A percentile compares a stretch with the other conserved stretches of the same genome.
Evolutionary conservation across 768 basidiomycete species (phyloP).

Genomic region (Multifurca ochricompacta): DNA sequence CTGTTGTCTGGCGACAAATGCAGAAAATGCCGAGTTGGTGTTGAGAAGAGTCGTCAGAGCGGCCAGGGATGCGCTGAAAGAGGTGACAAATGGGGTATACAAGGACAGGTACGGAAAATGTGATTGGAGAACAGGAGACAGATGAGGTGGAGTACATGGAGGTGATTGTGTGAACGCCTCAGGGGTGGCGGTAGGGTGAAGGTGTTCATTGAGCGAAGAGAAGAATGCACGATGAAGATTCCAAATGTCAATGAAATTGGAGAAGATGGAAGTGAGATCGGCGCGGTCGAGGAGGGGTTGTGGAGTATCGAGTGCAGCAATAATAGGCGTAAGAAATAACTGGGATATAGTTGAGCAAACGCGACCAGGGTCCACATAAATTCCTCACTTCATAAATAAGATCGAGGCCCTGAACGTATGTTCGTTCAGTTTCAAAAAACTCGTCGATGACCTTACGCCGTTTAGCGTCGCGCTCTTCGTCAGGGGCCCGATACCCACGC

Average conservation of each 20-base stretch:
- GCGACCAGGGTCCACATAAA: not conserved
- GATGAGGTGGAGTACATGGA: conserved; percentile 31
- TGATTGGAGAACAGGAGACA: conserved; percentile 58
- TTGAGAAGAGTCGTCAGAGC: conserved; percentile 49
- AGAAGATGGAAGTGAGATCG: conserved; percentile 68
- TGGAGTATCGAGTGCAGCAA: conserved; percentile 60
- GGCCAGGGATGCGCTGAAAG: conserved; percentile 61
- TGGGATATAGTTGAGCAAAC: conserved; percentile 26
- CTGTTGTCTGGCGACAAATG: conserved; percentile 60
- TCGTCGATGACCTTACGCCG: conserved; percentile 67
- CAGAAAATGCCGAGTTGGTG: conserved; percentile 48
- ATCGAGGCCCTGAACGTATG: conserved; percentile 76
- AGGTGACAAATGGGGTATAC: conserved; percentile 77
- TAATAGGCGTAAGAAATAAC: conserved; percentile 80
- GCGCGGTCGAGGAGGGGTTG: conserved; percentile 62
- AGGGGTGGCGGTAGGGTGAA: conserved; percentile 23
- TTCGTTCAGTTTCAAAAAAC: conserved; percentile 73
- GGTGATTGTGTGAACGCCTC: conserved; percentile 8
- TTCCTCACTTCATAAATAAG: conserved; percentile 65
- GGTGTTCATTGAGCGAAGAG: conserved; percentile 44
- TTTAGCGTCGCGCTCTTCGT: conserved; percentile 47
- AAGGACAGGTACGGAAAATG: conserved; percentile 87
- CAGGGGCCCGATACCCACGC: conserved; percentile 33
- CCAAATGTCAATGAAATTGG: conserved; percentile 89
- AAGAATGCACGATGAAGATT: conserved; percentile 76